A percentile compares a stretch with the other conserved stretches of the same genome.
Conservation (phyloP, 352 stramenopile species). For the Blastocystis sp. region DNA sequence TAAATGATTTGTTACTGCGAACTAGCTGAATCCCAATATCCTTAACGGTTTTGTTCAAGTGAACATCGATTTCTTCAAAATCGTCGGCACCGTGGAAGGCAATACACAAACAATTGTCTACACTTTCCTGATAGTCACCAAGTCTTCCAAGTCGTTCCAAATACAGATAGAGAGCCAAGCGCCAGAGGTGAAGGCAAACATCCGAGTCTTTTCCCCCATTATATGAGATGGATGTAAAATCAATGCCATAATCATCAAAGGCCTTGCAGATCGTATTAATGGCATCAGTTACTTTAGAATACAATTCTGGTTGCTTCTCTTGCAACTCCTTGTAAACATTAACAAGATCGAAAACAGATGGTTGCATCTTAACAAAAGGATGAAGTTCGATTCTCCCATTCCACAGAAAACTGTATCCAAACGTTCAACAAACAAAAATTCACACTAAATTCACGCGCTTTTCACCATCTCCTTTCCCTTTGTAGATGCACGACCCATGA, state of each 20-base stretch:
- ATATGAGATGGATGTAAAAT: conserved; percentile 4
- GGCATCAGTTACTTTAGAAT: not conserved
- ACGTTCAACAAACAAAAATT: not conserved
- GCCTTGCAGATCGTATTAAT: not conserved
- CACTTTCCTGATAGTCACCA: conserved; percentile 9
- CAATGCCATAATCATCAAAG: conserved; percentile 28
- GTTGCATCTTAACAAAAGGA: not conserved
- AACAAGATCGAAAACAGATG: conserved; percentile 3
- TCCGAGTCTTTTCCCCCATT: conserved; percentile 55
- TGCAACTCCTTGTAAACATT: not conserved
- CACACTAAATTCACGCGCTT: not conserved
- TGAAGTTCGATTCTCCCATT: not conserved
- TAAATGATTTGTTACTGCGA: conserved; percentile 31
- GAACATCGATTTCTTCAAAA: conserved; percentile 47
- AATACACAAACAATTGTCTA: conserved; percentile 25
- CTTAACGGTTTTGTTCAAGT: not conserved
- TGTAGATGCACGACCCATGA: not conserved
- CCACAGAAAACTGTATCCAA: not conserved
- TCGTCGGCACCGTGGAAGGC: conserved; percentile 37
- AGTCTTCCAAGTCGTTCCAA: not conserved
- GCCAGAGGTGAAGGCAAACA: conserved; percentile 33
- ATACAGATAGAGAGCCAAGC: conserved; percentile 37
- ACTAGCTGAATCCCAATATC: not conserved
- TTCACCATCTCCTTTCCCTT: conserved; percentile 57
- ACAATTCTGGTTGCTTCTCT: not conserved